A percentile compares a stretch with the other conserved stretches of the same genome.
These are phyloP conservation scores for Hyphopichia pseudoburtonii DNA, from an alignment of 1,139 yeast species.

Conservation along the genomic window DNA sequence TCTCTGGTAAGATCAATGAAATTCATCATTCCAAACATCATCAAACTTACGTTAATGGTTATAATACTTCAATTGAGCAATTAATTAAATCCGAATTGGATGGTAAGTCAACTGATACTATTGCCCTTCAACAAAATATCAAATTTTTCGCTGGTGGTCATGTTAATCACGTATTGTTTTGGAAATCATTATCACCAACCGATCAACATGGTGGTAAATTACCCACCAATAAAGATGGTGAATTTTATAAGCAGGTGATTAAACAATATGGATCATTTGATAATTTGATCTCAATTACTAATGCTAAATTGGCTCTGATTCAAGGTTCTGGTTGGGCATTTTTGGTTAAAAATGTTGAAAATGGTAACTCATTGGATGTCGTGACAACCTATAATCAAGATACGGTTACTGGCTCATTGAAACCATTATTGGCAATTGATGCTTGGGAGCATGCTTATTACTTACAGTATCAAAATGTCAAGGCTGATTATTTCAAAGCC, in stretches of 20 bases:
- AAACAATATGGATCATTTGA: conserved; percentile 79
- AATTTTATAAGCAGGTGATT: conserved; percentile 61
- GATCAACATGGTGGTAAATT: conserved; percentile 84
- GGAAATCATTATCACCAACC: conserved; percentile 88
- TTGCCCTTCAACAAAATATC: conserved; percentile 75
- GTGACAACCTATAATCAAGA: conserved; percentile 91
- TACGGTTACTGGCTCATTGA: conserved; percentile 70
- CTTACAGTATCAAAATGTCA: conserved; percentile 92
- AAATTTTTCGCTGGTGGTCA: conserved; percentile 97
- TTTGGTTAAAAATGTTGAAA: conserved; percentile 82
- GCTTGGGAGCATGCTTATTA: conserved; percentile 99
- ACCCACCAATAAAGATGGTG: conserved; percentile 58
- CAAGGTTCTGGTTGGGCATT: conserved; percentile 99
- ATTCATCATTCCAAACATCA: conserved; percentile 91
- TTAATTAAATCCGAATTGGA: conserved; percentile 66
- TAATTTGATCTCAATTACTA: conserved; percentile 64
- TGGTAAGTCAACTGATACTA: conserved; percentile 65
- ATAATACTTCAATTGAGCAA: conserved; percentile 80
- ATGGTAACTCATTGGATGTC: conserved; percentile 74
- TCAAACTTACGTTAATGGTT: conserved; percentile 90
- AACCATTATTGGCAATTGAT: conserved; percentile 89
- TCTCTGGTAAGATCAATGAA: conserved; percentile 88
- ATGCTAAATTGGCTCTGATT: conserved; percentile 81
- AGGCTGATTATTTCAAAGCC: conserved; percentile 92
- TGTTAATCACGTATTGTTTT: conserved; percentile 82